Evolutionary conservation across 129 eudicot species (phyloP), one percentile per base, ranked within the genome.

Genomic region (Pulicaria dysenterica): DNA sequence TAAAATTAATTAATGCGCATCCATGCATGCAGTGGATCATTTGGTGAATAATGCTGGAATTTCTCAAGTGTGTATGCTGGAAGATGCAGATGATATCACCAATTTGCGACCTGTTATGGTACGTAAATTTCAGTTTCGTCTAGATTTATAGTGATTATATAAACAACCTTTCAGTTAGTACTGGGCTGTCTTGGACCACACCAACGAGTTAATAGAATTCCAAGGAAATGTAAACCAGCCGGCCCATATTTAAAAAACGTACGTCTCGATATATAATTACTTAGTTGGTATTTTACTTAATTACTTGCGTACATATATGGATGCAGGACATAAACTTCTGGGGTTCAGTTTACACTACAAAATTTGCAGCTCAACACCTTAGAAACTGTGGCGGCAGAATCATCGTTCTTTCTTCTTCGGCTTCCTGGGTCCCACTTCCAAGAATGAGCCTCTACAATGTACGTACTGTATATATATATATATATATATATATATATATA

Each of bases 261-360:
- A n/a, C n/a, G n/a, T n/a, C n/a, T n/a, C n/a, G n/a, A n/a, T n/a
- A n/a, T n/a, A n/a, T n/a, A n/a, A n/a, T n/a, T n/a, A n/a, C n/a
- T n/a, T n/a, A n/a, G n/a, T n/a, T n/a, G 11, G 17, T 19, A 6
- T 37, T 41, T 53, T n/a, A n/a, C n/a, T n/a, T 24, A 24, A 24
- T 24, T 24, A 24, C 31, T 1, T 24, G 31, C 2, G 31, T 24
- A 24, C 2, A 24, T 24, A 24, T 24, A 24, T 24, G 31, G 1
- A 24, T 17, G 5, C 83, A 90, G 96, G 96, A 90, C 53, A 75
- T 70, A 24, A 90, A 90, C 81, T 90, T 90, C 56, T 90, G 96
- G 96, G 96, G 96, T 8, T 82, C 70, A 0, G 96, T 87, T 67
- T 87, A 90, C 72, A 87, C 82, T 15, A 84, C 96, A 7, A 58